Evolutionary conservation across 164 flowering plant genomes (phyloP), one percentile per base, ranked within the genome.

Genomic region (Tetracentron sinense): DNA sequence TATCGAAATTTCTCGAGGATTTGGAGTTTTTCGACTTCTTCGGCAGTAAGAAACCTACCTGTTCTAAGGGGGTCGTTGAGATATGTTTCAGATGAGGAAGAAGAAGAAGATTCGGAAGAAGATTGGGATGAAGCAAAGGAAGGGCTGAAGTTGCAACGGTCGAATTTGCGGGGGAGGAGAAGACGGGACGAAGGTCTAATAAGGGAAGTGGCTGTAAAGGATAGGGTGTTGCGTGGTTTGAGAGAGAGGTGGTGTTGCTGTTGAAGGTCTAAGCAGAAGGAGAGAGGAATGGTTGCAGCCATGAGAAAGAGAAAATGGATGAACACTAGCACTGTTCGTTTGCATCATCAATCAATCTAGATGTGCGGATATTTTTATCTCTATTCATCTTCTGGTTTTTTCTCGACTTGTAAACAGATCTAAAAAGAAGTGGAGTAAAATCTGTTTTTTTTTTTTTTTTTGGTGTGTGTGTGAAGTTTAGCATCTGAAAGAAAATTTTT

Each of bases 1-100:
- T 81, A 83, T 11, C 50, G 53, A 49, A 79, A 89, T 38, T 80
- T 72, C 33, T 74, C 74, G 12, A 91, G 82, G 54, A 65, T 50
- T 65, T 71, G 73, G 42, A 86, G 84, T 76, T 75, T 82, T 15
- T 79, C 74, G 17, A 82, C 66, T 68, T 89, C 92, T 19, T 75
- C 71, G 7, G 74, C 61, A 63, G 66, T 75, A 15, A 88, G 60
- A 57, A 87, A 87, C 12, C 77, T 69, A 2, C 81, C 79, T 16
- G 76, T 60, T 42, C 62, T 66, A 51, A 74, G 70, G 31, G 81
- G 72, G 68, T 77, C 74, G 2, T 69, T 75, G 50, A 69, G 60
- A 77, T 8, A 38, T 38, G 47, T 7, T n/a, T 51, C 27, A 51
- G 54, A 25, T 5, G 53, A 49, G 17, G 58, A 58, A 17, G 62